Evolutionary conservation across 2,329 filamentous ascomycete genomes (phyloP).

Genomic region (Colletotrichum tabaci): DNA sequence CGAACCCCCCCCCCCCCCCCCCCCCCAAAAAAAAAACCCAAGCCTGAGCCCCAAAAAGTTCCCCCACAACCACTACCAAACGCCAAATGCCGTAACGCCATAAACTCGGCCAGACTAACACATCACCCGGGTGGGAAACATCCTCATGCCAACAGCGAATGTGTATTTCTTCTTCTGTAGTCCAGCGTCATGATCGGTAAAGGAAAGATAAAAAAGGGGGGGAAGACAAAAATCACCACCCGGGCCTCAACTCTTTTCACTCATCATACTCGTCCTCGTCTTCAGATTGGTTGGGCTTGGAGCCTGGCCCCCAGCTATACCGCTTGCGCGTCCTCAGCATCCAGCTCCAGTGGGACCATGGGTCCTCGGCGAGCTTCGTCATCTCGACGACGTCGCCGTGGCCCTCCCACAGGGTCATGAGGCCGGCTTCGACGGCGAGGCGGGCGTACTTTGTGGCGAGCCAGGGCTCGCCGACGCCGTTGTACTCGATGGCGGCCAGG

Average conservation of each 20-base stretch:
- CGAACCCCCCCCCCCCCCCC: no score
- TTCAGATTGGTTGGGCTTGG: conserved; percentile 26
- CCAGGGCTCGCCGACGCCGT: conserved; percentile 57
- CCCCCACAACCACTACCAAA: background rate
- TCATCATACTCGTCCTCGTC: conserved; percentile 35
- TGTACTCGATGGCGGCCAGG: conserved; percentile 57
- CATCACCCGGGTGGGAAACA: background rate
- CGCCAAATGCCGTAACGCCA: conserved; percentile 3
- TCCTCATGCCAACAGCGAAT: background rate
- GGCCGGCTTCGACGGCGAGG: conserved; percentile 55
- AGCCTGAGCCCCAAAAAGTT: no score
- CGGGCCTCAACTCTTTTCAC: conserved; percentile 39
- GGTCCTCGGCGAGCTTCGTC: conserved; percentile 51
- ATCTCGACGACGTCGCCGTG: conserved; percentile 54
- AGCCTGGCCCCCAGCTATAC: conserved; percentile 48
- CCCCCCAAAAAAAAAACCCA: no score
- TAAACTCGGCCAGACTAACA: background rate
- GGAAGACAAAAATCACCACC: background rate
- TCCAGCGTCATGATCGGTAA: no score
- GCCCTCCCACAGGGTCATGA: conserved; percentile 43
- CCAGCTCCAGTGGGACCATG: conserved; percentile 59
- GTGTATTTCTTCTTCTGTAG: background rate
- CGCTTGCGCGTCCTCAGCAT: conserved; percentile 52
- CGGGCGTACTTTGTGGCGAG: conserved; percentile 55
- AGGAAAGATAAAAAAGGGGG: no score